These are phyloP conservation scores for Persicaria tinctoria DNA, from an alignment of 148 eudicot species.

Conservation along the genomic window DNA sequence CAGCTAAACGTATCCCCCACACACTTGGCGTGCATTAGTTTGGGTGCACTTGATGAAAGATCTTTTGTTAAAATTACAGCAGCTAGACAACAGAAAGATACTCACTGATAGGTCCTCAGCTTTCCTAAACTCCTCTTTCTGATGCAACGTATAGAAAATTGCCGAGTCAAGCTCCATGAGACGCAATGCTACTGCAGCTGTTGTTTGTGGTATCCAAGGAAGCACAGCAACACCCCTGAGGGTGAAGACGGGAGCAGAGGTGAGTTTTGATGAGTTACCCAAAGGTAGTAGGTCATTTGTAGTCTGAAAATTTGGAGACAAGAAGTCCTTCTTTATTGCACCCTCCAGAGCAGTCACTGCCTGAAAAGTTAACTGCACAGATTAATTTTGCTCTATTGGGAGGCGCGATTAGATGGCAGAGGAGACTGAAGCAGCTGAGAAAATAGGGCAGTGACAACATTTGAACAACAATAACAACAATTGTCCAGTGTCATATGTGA, in stretches of 20 bases:
- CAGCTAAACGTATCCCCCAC: too few relatives aligned
- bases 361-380: constrained; percentile 25
- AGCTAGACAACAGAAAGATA: constrained; percentile 1
- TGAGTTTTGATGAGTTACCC: constrained; percentile 22
- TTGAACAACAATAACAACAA: neutral
- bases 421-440: neutral
- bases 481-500: neutral
- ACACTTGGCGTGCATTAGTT: neutral
- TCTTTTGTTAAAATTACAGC: too few relatives aligned
- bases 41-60: neutral
- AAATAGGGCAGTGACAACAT: constrained; percentile 3
- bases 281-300: constrained; percentile 48
- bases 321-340: constrained; percentile 50
- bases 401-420: neutral
- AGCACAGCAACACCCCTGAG: constrained; percentile 42
- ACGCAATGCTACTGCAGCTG: constrained; percentile 73
- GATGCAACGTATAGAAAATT: constrained; percentile 40
- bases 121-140: constrained; percentile 39
- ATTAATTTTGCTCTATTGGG: neutral
- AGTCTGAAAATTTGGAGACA: constrained; percentile 51
- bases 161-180: constrained; percentile 85
- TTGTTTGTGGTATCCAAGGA: constrained; percentile 89
- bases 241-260: constrained; percentile 18
- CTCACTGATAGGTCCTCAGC: constrained; percentile 46
- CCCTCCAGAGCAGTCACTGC: constrained; percentile 57